These are phyloP conservation scores for Neurospora sublineolata DNA, from an alignment of 495 filamentous ascomycete species.

Conservation along the genomic window DNA sequence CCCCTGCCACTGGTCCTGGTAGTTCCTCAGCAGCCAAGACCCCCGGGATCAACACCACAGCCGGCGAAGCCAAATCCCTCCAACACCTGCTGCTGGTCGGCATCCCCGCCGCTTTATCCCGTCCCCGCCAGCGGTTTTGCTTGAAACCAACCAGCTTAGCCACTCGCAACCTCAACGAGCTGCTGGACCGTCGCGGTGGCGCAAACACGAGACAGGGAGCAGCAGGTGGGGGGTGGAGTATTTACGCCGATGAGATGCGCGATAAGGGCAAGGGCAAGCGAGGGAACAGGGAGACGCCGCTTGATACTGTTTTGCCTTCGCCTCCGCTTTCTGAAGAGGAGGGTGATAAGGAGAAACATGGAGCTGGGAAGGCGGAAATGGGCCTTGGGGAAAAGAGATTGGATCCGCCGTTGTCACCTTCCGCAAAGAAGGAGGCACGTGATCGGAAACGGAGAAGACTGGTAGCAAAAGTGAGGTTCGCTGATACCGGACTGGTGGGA, in stretches of 20 bases:
- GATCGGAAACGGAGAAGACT: too few species aligned
- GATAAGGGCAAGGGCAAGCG: slow-evolving; percentile 24
- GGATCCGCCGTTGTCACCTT: slow-evolving; percentile 14
- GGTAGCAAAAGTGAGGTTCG: slow-evolving; percentile 47
- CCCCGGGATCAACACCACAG: neutral
- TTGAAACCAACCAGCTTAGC: slow-evolving; percentile 53
- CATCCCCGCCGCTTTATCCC: slow-evolving; percentile 66
- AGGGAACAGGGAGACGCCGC: slow-evolving; percentile 32
- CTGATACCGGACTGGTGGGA: slow-evolving; percentile 30
- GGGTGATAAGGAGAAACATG: neutral
- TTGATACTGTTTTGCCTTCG: slow-evolving; percentile 38
- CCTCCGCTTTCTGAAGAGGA: slow-evolving; percentile 23
- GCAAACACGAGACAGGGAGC: slow-evolving; percentile 10
- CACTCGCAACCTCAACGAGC: slow-evolving; percentile 54
- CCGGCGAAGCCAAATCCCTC: slow-evolving; percentile 49
- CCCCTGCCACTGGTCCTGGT: neutral
- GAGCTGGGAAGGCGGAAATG: slow-evolving; percentile 3
- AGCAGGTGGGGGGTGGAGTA: slow-evolving; percentile 64
- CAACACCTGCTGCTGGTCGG: slow-evolving; percentile 59
- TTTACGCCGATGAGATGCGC: slow-evolving; percentile 51
- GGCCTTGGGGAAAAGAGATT: slow-evolving; percentile 1
- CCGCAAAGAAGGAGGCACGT: too few species aligned
- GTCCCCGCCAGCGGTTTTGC: slow-evolving; percentile 54
- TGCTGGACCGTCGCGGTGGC: slow-evolving; percentile 51
- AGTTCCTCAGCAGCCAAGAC: neutral